phyloP scores from a whole-genome alignment of 2,329 filamentous ascomycete species.

The Knoxdaviesia capensis region DNA sequence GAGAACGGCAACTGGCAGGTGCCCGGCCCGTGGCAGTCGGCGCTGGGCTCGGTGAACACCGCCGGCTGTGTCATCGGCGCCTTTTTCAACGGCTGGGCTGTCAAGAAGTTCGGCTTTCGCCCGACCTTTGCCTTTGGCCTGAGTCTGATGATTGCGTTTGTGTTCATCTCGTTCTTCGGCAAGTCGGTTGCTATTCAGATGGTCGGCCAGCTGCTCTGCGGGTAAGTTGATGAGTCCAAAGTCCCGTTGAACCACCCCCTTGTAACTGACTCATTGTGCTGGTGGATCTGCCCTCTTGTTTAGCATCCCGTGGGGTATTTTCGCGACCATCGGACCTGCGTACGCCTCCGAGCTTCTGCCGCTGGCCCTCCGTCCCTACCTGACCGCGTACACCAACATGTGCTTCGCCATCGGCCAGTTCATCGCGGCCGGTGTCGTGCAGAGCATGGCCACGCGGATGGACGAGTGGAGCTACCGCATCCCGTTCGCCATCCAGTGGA shows the following conservation, averaged over 20 bases:
- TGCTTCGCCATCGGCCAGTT: constrained; percentile 26
- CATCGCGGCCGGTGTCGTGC: constrained; percentile 19
- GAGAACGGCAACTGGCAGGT: constrained; percentile 14
- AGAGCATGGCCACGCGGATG: constrained; percentile 12
- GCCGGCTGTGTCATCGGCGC: constrained; percentile 28
- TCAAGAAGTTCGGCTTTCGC: constrained; percentile 21
- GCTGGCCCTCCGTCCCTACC: constrained; percentile 18
- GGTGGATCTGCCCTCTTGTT: background rate
- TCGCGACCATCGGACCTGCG: constrained; percentile 21
- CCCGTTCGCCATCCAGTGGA: constrained; percentile 16
- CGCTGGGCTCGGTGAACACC: constrained; percentile 20
- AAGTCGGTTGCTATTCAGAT: constrained; percentile 16
- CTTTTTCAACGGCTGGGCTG: constrained; percentile 23
- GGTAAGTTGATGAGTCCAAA: too few species aligned
- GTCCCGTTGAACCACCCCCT: too few species aligned
- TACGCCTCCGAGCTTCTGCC: constrained; percentile 25
- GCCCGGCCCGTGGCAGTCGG: constrained; percentile 27
- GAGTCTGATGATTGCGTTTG: constrained; percentile 16
- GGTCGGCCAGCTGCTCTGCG: constrained; percentile 22
- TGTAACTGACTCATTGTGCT: too few species aligned
- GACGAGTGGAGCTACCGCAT: constrained; percentile 16
- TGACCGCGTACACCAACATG: constrained; percentile 25
- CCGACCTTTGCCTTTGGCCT: constrained; percentile 22
- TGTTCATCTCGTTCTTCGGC: constrained; percentile 26
- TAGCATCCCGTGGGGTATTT: constrained; percentile 20